Percentiles rank a stretch among this genome's conserved stretches.
Conservation (phyloP, 306 rosid species). For the Cucumis melo region DNA sequence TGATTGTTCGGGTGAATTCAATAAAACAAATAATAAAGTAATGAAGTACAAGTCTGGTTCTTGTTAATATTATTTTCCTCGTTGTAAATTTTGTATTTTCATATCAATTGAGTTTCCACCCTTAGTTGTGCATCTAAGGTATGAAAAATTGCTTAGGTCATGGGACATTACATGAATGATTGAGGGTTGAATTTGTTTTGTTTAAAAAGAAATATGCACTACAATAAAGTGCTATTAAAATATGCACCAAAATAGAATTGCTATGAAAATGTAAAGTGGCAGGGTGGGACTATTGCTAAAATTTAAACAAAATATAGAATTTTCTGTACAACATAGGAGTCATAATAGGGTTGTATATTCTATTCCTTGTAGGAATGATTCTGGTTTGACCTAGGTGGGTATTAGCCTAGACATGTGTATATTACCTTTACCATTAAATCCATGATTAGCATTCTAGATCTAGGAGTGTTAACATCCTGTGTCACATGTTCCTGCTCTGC, state of each 20-base stretch:
- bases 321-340: background rate
- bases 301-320: background rate
- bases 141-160: background rate
- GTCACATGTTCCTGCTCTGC: background rate
- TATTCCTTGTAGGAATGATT: background rate
- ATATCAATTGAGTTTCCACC: background rate
- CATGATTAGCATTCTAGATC: background rate
- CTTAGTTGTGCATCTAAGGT: background rate
- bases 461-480: background rate
- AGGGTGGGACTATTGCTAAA: background rate
- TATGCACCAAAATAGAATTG: too few species aligned
- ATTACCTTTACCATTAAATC: background rate
- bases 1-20: background rate
- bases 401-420: background rate
- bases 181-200: background rate
- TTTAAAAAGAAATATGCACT: background rate
- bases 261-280: background rate
- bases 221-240: background rate
- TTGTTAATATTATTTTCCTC: background rate
- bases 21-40: background rate
- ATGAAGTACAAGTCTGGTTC: background rate
- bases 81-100: background rate
- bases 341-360: background rate
- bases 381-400: background rate
- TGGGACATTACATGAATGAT: background rate